Conservation (phyloP, 257 asterid species). For the Nicotiana knightiana region DNA sequence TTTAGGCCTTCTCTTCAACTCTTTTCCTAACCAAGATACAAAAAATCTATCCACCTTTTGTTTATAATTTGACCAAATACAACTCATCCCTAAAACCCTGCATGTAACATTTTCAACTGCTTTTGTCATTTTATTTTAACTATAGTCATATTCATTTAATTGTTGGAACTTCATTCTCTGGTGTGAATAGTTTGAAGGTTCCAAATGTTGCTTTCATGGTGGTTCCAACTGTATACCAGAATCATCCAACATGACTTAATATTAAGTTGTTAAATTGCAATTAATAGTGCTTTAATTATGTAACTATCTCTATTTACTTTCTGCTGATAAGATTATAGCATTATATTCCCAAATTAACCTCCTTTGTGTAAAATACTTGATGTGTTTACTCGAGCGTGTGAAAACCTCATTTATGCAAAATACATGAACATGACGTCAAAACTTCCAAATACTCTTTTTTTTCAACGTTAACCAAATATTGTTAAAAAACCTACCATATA, state of each 20-base stretch:
- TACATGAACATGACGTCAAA: too few species aligned
- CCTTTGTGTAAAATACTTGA: too few species aligned
- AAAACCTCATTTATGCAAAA: too few species aligned
- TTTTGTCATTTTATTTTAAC: neutral
- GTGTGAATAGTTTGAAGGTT: neutral
- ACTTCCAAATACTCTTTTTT: too few species aligned
- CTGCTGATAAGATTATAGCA: neutral
- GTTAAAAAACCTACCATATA: too few species aligned
- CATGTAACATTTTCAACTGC: constrained; percentile 2
- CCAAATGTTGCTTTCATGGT: neutral
- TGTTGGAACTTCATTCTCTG: neutral
- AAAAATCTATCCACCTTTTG: neutral
- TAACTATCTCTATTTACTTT: neutral
- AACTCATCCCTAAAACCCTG: neutral
- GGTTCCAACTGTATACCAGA: constrained; percentile 12
- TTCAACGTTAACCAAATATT: too few species aligned
- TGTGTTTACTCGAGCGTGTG: too few species aligned
- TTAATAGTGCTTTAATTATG: neutral
- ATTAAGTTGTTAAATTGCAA: constrained; percentile 2
- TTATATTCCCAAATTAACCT: neutral
- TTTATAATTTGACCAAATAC: constrained; percentile 17
- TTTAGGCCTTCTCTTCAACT: neutral
- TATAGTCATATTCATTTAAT: neutral
- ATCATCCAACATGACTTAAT: constrained; percentile 2
- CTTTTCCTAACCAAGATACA: neutral